A percentile compares a stretch with the other conserved stretches of the same genome.
These are phyloP conservation scores for Leccinum subtestaceum DNA, from an alignment of 768 basidiomycete genomes.

Conservation along the genomic window DNA sequence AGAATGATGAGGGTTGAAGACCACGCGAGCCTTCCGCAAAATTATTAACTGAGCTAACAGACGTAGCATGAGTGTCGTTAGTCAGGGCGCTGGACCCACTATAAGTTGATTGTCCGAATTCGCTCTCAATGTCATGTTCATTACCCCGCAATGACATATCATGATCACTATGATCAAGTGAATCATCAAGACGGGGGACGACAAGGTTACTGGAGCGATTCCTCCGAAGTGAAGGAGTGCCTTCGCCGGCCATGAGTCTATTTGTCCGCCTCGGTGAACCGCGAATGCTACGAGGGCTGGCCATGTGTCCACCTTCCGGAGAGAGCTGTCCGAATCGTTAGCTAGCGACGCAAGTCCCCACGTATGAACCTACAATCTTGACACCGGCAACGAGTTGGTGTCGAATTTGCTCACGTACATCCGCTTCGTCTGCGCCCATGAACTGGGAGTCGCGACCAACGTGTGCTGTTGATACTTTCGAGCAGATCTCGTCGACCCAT, in stretches of 20 bases:
- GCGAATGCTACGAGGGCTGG: conserved; percentile 66
- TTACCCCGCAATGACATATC: conserved; percentile 45
- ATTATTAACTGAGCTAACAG: conserved; percentile 47
- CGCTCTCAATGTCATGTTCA: conserved; percentile 54
- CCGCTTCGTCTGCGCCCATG: conserved; percentile 84
- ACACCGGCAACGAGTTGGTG: conserved; percentile 76
- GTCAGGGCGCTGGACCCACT: conserved; percentile 34
- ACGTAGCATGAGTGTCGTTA: conserved; percentile 56
- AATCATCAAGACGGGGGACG: conserved; percentile 44
- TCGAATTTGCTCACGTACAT: conserved; percentile 84
- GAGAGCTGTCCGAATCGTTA: conserved; percentile 48
- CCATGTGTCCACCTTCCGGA: conserved; percentile 54
- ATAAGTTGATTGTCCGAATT: conserved; percentile 49
- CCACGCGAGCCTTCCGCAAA: conserved; percentile 34
- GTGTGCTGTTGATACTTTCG: conserved; percentile 40
- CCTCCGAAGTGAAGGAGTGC: conserved; percentile 40
- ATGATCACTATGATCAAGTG: conserved; percentile 38
- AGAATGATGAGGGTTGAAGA: conserved; percentile 46
- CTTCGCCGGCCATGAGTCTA: conserved; percentile 30
- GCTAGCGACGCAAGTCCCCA: conserved; percentile 1
- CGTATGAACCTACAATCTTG: conserved; percentile 51
- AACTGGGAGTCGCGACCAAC: conserved; percentile 74
- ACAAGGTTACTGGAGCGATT: conserved; percentile 43
- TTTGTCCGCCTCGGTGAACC: conserved; percentile 62
- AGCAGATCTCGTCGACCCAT: conserved; percentile 26